These are phyloP conservation scores for Heritiera fomes DNA, from an alignment of 345 rosid species.

Conservation along the genomic window DNA sequence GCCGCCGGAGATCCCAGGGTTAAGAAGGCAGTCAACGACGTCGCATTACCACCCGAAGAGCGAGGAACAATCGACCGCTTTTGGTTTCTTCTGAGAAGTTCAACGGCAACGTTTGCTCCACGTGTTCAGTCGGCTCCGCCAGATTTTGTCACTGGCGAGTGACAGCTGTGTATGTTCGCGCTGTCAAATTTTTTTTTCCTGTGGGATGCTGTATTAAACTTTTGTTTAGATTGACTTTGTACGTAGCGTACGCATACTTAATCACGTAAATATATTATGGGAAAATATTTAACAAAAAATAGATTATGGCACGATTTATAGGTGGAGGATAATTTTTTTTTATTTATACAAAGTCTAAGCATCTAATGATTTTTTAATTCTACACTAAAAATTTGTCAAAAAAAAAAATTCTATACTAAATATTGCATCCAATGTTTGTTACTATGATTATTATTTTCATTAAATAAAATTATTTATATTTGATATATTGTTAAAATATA, in stretches of 20 bases:
- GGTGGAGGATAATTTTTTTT: background rate
- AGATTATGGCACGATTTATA: background rate
- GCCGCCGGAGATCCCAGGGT: slow-evolving; percentile 70
- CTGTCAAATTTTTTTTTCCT: background rate
- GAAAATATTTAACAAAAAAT: slow-evolving; percentile 13
- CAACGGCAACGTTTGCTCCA: slow-evolving; percentile 30
- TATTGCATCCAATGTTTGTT: no score
- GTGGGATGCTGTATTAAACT: background rate
- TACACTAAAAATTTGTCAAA: no score
- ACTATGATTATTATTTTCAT: no score
- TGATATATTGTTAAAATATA: no score
- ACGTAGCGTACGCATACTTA: background rate
- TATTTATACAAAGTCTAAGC: background rate
- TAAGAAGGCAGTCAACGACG: slow-evolving; percentile 39
- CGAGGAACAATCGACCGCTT: slow-evolving; percentile 43
- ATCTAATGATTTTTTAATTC: background rate
- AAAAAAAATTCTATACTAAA: no score
- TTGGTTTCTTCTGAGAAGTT: slow-evolving; percentile 57
- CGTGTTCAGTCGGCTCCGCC: slow-evolving; percentile 39
- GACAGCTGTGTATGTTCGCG: slow-evolving; percentile 29
- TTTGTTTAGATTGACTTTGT: slow-evolving; percentile 12
- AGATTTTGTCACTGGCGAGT: slow-evolving; percentile 38
- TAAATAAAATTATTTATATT: no score
- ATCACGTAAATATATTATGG: slow-evolving; percentile 31
- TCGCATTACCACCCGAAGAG: slow-evolving; percentile 32